Evolutionary conservation across 106 monocot species (phyloP).

Genomic region (Acorus calamus): DNA sequence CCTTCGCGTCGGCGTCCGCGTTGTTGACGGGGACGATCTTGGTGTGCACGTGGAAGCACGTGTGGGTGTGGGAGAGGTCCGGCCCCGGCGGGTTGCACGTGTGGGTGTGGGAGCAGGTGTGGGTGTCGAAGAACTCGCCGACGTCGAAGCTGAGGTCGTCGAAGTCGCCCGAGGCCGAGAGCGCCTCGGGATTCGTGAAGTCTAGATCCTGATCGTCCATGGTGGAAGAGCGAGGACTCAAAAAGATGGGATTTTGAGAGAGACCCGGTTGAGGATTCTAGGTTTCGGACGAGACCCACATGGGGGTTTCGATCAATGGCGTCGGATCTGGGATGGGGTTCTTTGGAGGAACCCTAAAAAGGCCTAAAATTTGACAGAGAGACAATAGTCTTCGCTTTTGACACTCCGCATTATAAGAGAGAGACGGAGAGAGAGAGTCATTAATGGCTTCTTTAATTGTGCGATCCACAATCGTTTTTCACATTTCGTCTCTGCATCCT

Average conservation of each 20-base stretch:
- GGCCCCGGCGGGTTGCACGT: slow-evolving; percentile 80
- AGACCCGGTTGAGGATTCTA: slow-evolving; percentile 2
- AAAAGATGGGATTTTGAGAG: background rate
- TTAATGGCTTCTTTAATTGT: too few relatives aligned
- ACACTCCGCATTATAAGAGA: too few relatives aligned
- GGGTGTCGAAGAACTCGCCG: slow-evolving; percentile 55
- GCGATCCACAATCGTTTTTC: too few relatives aligned
- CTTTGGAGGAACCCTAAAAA: too few relatives aligned
- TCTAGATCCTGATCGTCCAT: slow-evolving; percentile 71
- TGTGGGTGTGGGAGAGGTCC: slow-evolving; percentile 81
- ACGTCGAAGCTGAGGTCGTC: slow-evolving; percentile 56
- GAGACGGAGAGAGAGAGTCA: too few relatives aligned
- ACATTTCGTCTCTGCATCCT: too few relatives aligned
- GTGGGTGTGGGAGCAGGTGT: slow-evolving; percentile 86
- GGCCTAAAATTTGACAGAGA: too few relatives aligned
- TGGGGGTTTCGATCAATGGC: too few relatives aligned
- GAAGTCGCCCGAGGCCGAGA: slow-evolving; percentile 13
- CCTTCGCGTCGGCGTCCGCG: slow-evolving; percentile 21
- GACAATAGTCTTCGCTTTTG: too few relatives aligned
- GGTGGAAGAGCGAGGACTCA: background rate
- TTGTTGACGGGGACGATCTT: slow-evolving; percentile 43
- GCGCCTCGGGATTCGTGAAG: slow-evolving; percentile 54
- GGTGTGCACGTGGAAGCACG: slow-evolving; percentile 92
- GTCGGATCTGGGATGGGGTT: too few relatives aligned
- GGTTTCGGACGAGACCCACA: background rate